Evolutionary conservation across 106 monocot species (phyloP), one percentile per base, ranked within the genome.

Genomic region (Acorus calamus): DNA sequence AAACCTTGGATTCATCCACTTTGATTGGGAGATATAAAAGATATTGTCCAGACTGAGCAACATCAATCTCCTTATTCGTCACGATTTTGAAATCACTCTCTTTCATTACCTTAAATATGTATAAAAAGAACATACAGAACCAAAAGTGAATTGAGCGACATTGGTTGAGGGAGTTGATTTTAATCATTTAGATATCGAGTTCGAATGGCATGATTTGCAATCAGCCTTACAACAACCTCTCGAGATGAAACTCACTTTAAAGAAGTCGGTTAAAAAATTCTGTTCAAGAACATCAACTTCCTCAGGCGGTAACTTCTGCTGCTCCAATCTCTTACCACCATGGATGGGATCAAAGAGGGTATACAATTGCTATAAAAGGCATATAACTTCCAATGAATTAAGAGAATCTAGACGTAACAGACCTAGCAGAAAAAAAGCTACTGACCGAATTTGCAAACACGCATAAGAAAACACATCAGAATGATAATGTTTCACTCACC

Each of bases 1-100:
- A 45, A 70, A 96, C 96, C 96, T 96, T 96, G 55, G 90, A 80
- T 63, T 90, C 90, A 74, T 96, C 80, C 57, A 96, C 87, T 81
- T 80, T 91, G 49, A 90, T 82, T 5, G 96, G 90, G 53, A 96
- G 87, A 55, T 90, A 75, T 65, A 96, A 76, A 41, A 96, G 90
- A 78, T 96, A 96, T 54, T 96, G 87, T 46, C 84, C 90, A 64
- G 84, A 74, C 4, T 83, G 66, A 56, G 96, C 90, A 57, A 96
- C 71, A 50, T 84, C 83, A 67, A 82, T 68, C 63, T 96, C 96
- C 57, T 87, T 79, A 71, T 96, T 78, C 3, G 75, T 83, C 47
- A 91, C 72, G 59, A 87, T 72, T 62, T 85, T 96, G 71, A 96
- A 96, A 74, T 96, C 91, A 72, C 96, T 90, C 64, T 96, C 87